A percentile compares a stretch with the other conserved stretches of the same genome.
phyloP scores from a whole-genome alignment of 2,329 filamentous ascomycete species.

The Capronia americana region DNA sequence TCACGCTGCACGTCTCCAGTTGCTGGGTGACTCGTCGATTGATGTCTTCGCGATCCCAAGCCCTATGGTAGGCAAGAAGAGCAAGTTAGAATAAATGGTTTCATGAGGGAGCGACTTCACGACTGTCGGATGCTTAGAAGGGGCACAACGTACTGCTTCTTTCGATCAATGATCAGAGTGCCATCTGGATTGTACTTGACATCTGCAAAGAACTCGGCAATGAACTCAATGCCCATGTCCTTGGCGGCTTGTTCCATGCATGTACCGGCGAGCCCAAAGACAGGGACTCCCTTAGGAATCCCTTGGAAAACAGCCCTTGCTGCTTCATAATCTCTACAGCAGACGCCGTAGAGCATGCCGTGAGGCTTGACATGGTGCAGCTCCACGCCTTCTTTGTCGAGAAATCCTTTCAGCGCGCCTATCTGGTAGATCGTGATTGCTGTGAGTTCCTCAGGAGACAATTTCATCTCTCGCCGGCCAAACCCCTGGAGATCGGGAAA shows the following conservation, averaged over 20 bases:
- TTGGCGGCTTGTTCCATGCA: conserved; percentile 60
- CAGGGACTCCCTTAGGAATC: conserved; percentile 56
- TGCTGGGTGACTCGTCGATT: conserved; percentile 51
- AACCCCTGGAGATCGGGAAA: conserved; percentile 70
- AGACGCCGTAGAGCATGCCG: conserved; percentile 65
- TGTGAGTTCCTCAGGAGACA: conserved; percentile 63
- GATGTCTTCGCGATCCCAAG: conserved; percentile 49
- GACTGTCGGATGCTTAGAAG: background rate
- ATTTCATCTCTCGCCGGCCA: conserved; percentile 65
- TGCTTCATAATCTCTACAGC: conserved; percentile 57
- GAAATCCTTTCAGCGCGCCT: conserved; percentile 64
- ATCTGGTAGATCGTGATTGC: conserved; percentile 67
- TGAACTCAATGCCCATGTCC: conserved; percentile 59
- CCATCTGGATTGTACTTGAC: conserved; percentile 60
- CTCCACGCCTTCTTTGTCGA: conserved; percentile 62
- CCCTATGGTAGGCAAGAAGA: conserved; percentile 46
- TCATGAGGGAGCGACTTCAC: background rate
- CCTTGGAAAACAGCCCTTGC: conserved; percentile 60
- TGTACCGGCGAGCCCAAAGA: conserved; percentile 63
- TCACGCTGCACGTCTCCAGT: conserved; percentile 49
- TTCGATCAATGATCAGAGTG: conserved; percentile 62
- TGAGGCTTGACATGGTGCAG: conserved; percentile 69
- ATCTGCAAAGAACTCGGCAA: conserved; percentile 62
- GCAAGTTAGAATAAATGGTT: background rate
- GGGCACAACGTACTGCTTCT: conserved; percentile 49